Base-by-base conservation (phyloP, 2,329 filamentous ascomycete species). In the Microcyclospora tardicrescens region DNA sequence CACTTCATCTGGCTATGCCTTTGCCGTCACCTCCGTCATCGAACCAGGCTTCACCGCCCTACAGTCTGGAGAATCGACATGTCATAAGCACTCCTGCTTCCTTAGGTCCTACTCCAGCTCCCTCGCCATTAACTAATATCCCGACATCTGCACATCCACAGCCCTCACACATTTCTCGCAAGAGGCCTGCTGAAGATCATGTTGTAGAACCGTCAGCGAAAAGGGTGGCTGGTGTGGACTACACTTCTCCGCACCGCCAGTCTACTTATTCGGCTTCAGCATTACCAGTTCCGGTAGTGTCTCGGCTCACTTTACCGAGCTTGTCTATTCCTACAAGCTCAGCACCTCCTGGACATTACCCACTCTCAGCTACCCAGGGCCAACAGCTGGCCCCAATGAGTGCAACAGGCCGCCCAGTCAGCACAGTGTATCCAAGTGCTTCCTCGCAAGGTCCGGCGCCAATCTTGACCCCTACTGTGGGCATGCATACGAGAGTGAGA, bases 231-330 rank as follows among this genome's bases (percentile, higher is more conserved):
- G 44, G 43, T 28, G 49, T 46, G 13, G 44, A 46, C 24, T 55
- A 53, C 32, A 49, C 46, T 8, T 55, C 54, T 9, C 53, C 52
- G 8, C 50, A 47, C 16, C 43, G 30, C 4, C 12, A 4, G 30
- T 32, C 30, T 5, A 32, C 12, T n/a, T 32, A 15, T 32, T 15
- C 12, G 12, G 30, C 30, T 15, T n/a, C 30, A 32, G 14, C 30
- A 32, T 32, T 15, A 10, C 59, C 52, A 33, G 37, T 24, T 9
- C 43, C 43, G 32, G 46, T 46, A 32, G 38, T 51, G 4, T 66
- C 71, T 29, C 73, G 81, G 32, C 66, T 86, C 11, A 77, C 81
- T 12, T 71, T 81, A 3, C 83, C 83, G 16, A 81, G 79, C 44
- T 69, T 87, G n/a, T 74, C 77, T 8, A 64, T 82, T 33, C 72